phyloP scores from a whole-genome alignment of 2,329 filamentous ascomycete species.

The Trichoderma sp. region DNA sequence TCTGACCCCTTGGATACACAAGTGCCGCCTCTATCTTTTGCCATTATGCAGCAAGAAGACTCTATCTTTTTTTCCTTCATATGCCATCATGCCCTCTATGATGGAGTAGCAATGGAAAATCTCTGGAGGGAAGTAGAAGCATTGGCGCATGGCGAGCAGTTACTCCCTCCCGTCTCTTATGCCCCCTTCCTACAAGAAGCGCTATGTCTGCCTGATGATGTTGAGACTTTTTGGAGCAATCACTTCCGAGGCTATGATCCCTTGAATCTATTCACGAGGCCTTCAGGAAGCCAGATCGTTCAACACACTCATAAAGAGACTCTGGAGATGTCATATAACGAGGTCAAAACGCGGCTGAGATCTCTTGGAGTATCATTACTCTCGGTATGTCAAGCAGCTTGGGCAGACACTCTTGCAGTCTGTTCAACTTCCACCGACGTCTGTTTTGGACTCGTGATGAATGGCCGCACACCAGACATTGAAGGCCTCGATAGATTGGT shows the following conservation, averaged over 20 bases:
- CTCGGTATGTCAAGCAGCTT: slow-evolving; percentile 69
- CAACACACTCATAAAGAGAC: slow-evolving; percentile 34
- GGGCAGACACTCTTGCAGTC: slow-evolving; percentile 65
- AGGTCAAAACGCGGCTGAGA: slow-evolving; percentile 52
- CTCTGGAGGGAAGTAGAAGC: slow-evolving; percentile 71
- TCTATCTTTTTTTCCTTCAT: slow-evolving; percentile 48
- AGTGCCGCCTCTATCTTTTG: slow-evolving; percentile 49
- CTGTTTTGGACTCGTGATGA: slow-evolving; percentile 86
- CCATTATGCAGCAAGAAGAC: slow-evolving; percentile 38
- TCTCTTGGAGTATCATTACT: slow-evolving; percentile 62
- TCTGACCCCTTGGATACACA: slow-evolving; percentile 46
- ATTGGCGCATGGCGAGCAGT: slow-evolving; percentile 47
- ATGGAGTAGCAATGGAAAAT: slow-evolving; percentile 72
- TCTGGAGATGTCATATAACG: slow-evolving; percentile 41
- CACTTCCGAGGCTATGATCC: slow-evolving; percentile 55
- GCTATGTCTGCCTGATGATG: slow-evolving; percentile 46
- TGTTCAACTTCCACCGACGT: slow-evolving; percentile 62
- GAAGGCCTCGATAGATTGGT: slow-evolving; percentile 70
- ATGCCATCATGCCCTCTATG: slow-evolving; percentile 83
- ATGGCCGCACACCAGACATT: slow-evolving; percentile 68
- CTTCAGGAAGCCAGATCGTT: slow-evolving; percentile 26
- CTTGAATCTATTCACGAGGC: slow-evolving; percentile 30
- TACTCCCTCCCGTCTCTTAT: slow-evolving; percentile 58
- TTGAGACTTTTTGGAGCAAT: slow-evolving; percentile 66
- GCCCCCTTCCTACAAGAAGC: slow-evolving; percentile 64